Conservation (phyloP, 192 early-diverging fungal genomes). For the Coemansia sp. region DNA sequence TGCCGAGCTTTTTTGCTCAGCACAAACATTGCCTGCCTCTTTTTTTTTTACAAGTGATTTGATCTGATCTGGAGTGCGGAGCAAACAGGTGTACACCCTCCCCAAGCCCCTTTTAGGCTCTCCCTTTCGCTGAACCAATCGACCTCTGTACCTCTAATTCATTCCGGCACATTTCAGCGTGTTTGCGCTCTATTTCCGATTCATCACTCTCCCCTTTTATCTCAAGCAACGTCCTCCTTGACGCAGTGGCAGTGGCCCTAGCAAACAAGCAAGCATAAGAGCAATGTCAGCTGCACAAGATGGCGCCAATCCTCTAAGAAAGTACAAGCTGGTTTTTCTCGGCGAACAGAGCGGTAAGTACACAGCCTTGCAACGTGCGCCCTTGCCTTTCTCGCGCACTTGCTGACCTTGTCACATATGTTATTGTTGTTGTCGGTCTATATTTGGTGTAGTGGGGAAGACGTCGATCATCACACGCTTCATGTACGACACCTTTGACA, state of each 20-base stretch:
- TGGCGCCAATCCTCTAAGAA: constrained; percentile 65
- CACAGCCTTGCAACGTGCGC: background rate
- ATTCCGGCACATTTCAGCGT: background rate
- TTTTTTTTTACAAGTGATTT: background rate
- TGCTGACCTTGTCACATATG: background rate
- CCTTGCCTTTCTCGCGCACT: background rate
- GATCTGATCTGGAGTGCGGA: constrained; percentile 1
- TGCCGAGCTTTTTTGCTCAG: background rate
- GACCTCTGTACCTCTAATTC: background rate
- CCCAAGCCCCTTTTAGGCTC: background rate
- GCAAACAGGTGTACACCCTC: background rate
- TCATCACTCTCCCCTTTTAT: background rate
- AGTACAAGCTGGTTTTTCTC: constrained; percentile 99
- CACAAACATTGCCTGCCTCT: background rate
- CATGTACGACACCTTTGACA: constrained; percentile 99
- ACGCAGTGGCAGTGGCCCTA: background rate
- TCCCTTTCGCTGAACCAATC: background rate
- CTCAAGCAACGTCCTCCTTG: background rate
- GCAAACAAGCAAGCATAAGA: constrained; percentile 12
- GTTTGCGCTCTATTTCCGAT: background rate
- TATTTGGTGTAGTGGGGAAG: constrained; percentile 77
- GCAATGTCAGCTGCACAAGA: constrained; percentile 42
- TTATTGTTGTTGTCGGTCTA: background rate
- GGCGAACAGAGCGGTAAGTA: constrained; percentile 96
- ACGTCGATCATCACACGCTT: constrained; percentile 99